Base-by-base conservation (phyloP, 164 flowering plant genomes). In the Vitis rotundifolia region DNA sequence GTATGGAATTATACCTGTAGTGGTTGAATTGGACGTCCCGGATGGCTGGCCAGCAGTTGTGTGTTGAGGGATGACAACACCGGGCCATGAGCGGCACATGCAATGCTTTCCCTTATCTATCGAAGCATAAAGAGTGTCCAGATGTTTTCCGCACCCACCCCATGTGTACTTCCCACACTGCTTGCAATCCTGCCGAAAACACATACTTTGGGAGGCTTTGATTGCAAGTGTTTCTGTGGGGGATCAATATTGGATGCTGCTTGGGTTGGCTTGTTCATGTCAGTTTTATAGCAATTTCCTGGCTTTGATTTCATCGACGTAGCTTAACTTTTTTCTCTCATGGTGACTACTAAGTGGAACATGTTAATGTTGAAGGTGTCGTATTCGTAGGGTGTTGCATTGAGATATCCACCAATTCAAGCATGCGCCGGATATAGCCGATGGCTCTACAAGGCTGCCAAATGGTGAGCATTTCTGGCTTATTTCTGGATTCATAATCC, bases 131-230 rank as follows among this genome's bases (percentile, higher is more conserved):
- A 86, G 66, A 10, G 80, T 64, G 22, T 76, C 60, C 52, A 88
- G 82, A 74, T 88, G 93, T 58, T 75, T 72, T 2, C 96, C 93
- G 49, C 95, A 88, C 5, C 95, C 95, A 7, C 77, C 79, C 89
- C 95, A 90, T 0, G 84, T 12, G 50, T 65, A 69, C 74, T 86
- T 83, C 18, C 84, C 82, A 18, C 91, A 87, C 26, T 76, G 37
- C 72, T 70, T 81, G 81, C 96, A 88, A 3, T 59, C 77, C 13
- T 85, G 84, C 61, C 64, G 72, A 13, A 28, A 76, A 64, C 95
- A 90, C 95, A 90, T 77, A 2, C 8, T 56, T 53, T 49, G 26
- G 26, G 26, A 22, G 26, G 26, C 26, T 22, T 22, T 22, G 49
- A n/a, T 18, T 16, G 13, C 12, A 3, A 3, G 9, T 59, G 1